Percentiles rank a stretch among this genome's conserved stretches.
These are phyloP conservation scores for Phytophthora brassicae DNA, from an alignment of 352 stramenopile species.

Conservation along the genomic window DNA sequence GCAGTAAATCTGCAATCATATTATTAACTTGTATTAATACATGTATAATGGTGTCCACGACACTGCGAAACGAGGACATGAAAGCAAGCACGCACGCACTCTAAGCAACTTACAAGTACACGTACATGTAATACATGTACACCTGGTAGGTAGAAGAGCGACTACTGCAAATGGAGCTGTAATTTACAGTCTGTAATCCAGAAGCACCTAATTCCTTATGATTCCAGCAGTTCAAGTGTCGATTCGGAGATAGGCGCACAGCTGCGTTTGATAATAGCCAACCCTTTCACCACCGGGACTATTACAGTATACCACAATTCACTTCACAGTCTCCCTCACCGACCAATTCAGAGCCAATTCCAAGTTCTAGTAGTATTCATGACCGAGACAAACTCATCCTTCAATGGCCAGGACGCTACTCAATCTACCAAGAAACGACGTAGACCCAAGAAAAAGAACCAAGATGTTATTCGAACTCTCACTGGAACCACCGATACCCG, in stretches of 20 bases:
- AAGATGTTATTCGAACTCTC: slow-evolving; percentile 18
- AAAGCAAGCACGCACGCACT: no score
- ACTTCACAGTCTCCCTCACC: slow-evolving; percentile 5
- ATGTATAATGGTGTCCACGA: no score
- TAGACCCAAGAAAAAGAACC: neutral
- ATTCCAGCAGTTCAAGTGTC: slow-evolving; percentile 8
- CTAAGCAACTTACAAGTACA: no score
- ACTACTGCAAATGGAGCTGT: neutral
- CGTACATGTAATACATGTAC: no score
- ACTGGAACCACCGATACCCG: neutral
- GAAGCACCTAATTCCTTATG: slow-evolving; percentile 14
- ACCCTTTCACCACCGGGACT: slow-evolving; percentile 24
- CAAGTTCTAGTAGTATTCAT: neutral
- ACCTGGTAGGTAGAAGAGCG: slow-evolving; percentile 19
- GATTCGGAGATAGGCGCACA: slow-evolving; percentile 24
- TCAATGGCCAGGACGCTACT: slow-evolving; percentile 1
- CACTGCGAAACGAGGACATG: no score
- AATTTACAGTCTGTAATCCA: no score
- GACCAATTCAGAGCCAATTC: neutral
- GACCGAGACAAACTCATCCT: neutral
- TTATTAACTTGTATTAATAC: no score
- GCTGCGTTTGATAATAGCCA: slow-evolving; percentile 23
- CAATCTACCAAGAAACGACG: slow-evolving; percentile 14
- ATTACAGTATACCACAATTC: slow-evolving; percentile 16
- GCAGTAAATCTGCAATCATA: no score